Percentiles rank a stretch among this genome's conserved stretches.
Conservation (phyloP, 2,329 filamentous ascomycete genomes). For the Uncinocarpus reesii region DNA sequence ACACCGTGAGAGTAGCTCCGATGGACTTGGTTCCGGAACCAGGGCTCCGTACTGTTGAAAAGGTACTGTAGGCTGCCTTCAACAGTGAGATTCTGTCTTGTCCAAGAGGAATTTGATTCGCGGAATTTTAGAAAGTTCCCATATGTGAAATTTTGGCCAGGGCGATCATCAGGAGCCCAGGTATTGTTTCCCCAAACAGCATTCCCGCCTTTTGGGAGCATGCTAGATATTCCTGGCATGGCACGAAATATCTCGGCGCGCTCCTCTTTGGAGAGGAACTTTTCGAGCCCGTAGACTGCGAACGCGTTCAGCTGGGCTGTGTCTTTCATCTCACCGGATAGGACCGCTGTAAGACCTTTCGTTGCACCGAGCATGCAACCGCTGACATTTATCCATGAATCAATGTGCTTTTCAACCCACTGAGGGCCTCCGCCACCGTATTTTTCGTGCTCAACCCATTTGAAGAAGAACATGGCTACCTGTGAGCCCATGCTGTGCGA, state of each 20-base stretch:
- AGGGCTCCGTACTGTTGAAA: constrained; percentile 65
- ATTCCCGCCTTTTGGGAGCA: constrained; percentile 89
- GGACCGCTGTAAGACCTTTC: constrained; percentile 78
- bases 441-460: constrained; percentile 70
- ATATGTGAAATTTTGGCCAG: constrained; percentile 61
- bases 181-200: constrained; percentile 86
- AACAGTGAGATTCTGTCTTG: constrained; percentile 66
- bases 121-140: constrained; percentile 82
- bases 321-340: constrained; percentile 97
- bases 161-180: constrained; percentile 78
- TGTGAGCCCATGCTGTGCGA: constrained; percentile 98
- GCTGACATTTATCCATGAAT: constrained; percentile 96
- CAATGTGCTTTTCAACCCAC: constrained; percentile 85
- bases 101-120: constrained; percentile 51
- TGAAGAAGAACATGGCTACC: constrained; percentile 71
- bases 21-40: constrained; percentile 68
- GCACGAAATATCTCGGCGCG: constrained; percentile 87
- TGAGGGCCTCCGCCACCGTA: constrained; percentile 67
- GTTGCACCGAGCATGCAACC: constrained; percentile 94
- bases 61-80: constrained; percentile 67
- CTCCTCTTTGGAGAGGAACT: constrained; percentile 83
- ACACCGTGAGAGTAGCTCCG: constrained; percentile 79
- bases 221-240: constrained; percentile 93
- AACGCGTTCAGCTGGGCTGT: constrained; percentile 94
- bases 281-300: constrained; percentile 92